These are phyloP conservation scores for Trichoderma endophyticum DNA, from an alignment of 2,329 filamentous ascomycete species.

Conservation along the genomic window DNA sequence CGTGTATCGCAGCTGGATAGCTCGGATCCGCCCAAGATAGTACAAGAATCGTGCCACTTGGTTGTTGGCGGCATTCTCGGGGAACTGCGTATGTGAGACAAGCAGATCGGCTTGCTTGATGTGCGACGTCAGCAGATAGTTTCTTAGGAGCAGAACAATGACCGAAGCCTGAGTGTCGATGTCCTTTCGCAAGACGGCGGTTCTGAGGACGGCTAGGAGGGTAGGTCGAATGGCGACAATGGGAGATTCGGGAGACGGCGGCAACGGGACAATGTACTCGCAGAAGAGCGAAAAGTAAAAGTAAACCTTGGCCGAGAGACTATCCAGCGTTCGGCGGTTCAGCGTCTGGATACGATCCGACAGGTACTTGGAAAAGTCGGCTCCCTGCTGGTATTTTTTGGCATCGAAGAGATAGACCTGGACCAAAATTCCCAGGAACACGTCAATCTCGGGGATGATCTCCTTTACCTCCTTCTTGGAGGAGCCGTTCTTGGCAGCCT, in stretches of 20 bases:
- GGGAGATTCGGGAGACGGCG: constrained; percentile 83
- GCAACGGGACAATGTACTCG: constrained; percentile 82
- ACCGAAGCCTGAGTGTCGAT: constrained; percentile 95
- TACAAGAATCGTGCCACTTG: constrained; percentile 97
- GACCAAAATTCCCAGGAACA: constrained; percentile 80
- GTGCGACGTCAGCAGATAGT: constrained; percentile 93
- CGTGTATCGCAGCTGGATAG: constrained; percentile 94
- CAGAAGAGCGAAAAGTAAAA: constrained; percentile 97
- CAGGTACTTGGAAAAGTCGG: constrained; percentile 78
- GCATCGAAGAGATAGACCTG: constrained; percentile 88
- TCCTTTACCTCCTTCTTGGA: constrained; percentile 69
- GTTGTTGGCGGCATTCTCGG: constrained; percentile 91
- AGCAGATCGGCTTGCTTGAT: constrained; percentile 95
- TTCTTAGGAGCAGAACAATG: constrained; percentile 90
- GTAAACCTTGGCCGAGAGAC: constrained; percentile 91
- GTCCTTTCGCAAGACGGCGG: constrained; percentile 94
- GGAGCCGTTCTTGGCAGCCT: constrained; percentile 50
- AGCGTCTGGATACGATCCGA: constrained; percentile 81
- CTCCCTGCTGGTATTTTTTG: constrained; percentile 75
- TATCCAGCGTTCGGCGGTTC: constrained; percentile 92
- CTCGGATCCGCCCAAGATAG: constrained; percentile 93
- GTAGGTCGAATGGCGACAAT: constrained; percentile 82
- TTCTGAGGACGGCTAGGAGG: constrained; percentile 83
- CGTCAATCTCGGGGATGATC: constrained; percentile 78
- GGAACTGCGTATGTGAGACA: constrained; percentile 93